Percentiles rank a stretch among this genome's conserved stretches.
phyloP scores from a whole-genome alignment of 768 basidiomycete genomes.

The Lactifluus subvellereus region DNA sequence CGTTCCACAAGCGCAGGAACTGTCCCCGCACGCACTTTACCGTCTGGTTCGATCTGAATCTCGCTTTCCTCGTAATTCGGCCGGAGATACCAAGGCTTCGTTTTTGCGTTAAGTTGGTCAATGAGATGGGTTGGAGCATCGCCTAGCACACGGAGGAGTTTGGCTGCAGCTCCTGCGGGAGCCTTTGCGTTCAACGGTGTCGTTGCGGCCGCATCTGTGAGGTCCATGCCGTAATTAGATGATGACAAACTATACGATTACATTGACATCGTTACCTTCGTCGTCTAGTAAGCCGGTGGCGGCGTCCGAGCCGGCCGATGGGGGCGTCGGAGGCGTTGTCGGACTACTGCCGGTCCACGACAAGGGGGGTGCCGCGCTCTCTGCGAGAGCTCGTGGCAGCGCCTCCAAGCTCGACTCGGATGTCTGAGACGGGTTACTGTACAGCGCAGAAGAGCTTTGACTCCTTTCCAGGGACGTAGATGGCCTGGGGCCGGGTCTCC shows the following conservation, averaged over 20 bases:
- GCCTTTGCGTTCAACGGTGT: slow-evolving; percentile 25
- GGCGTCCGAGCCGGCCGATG: slow-evolving; percentile 15
- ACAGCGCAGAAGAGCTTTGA: slow-evolving; percentile 25
- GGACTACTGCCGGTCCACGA: slow-evolving; percentile 12
- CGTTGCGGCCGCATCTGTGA: background rate
- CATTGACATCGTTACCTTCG: slow-evolving; percentile 22
- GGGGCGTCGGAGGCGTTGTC: background rate
- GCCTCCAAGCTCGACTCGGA: slow-evolving; percentile 29
- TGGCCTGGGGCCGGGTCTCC: slow-evolving; percentile 28
- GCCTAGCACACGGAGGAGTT: slow-evolving; percentile 67
- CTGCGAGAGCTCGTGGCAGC: slow-evolving; percentile 10
- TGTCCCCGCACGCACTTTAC: slow-evolving; percentile 81
- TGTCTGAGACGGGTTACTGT: slow-evolving; percentile 27
- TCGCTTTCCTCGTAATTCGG: slow-evolving; percentile 75
- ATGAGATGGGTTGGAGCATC: slow-evolving; percentile 42
- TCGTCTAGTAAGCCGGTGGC: slow-evolving; percentile 22
- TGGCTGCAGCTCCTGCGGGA: slow-evolving; percentile 35
- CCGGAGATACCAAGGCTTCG: slow-evolving; percentile 78
- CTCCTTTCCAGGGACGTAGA: background rate
- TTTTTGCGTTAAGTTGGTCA: slow-evolving; percentile 36
- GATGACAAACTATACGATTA: background rate
- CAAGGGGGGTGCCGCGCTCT: slow-evolving; percentile 11
- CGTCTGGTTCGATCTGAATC: slow-evolving; percentile 80
- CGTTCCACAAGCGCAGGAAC: slow-evolving; percentile 81
- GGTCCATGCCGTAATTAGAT: background rate